These are phyloP conservation scores for Candida ponderosae DNA, from an alignment of 805 yeast species.

Conservation along the genomic window DNA sequence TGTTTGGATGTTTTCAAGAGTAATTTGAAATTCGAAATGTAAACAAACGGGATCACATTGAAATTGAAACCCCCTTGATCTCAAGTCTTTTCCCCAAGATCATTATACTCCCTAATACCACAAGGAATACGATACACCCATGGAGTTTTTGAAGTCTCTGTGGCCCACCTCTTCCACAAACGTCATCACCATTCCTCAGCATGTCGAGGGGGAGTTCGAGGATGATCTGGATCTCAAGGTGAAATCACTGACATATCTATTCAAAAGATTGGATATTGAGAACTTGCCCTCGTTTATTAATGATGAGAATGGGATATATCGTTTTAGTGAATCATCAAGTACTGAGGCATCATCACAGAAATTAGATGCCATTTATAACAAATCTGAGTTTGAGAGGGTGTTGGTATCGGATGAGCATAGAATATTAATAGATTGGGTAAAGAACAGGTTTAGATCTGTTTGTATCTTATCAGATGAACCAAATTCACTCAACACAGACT, in stretches of 20 bases:
- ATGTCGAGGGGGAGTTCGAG: conserved; percentile 35
- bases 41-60: too few species aligned
- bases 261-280: conserved; percentile 40
- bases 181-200: conserved; percentile 40
- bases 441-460: conserved; percentile 57
- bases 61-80: too few species aligned
- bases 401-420: conserved; percentile 53
- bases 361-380: conserved; percentile 50
- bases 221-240: conserved; percentile 59
- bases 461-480: conserved; percentile 49
- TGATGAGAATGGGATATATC: conserved; percentile 19
- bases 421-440: conserved; percentile 56
- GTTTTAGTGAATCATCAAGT: too few species aligned
- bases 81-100: too few species aligned
- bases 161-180: conserved; percentile 26
- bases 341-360: too few species aligned
- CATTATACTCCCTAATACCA: too few species aligned
- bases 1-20: too few species aligned
- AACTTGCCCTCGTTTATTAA: conserved; percentile 34
- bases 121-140: not conserved
- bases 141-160: conserved; percentile 19
- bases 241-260: conserved; percentile 50
- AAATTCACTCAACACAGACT: conserved; percentile 12
- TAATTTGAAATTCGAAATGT: too few species aligned
- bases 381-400: conserved; percentile 30